Evolutionary conservation across 2,329 filamentous ascomycete species (phyloP).

Genomic region (Trichoderma polysporum): DNA sequence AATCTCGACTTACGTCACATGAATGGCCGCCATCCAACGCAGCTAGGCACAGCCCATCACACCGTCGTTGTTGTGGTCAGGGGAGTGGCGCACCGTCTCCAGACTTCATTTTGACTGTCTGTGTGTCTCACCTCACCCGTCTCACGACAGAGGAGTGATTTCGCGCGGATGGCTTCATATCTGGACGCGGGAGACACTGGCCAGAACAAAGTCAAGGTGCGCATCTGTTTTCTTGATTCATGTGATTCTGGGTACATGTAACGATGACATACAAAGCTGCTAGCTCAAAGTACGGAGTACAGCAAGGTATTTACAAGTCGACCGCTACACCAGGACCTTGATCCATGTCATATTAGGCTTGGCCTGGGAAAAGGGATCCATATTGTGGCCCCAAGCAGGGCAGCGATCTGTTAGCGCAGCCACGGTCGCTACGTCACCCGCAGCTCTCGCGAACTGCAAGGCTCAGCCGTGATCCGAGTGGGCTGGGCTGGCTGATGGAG

Average conservation of each 20-base stretch:
- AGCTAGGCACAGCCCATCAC: constrained; percentile 13
- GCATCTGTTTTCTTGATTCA: background rate
- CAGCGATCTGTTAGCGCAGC: constrained; percentile 15
- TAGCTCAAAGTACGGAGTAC: no score
- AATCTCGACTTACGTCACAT: constrained; percentile 16
- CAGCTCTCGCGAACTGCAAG: constrained; percentile 8
- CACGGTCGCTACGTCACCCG: constrained; percentile 22
- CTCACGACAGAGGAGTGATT: background rate
- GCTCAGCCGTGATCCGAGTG: constrained; percentile 19
- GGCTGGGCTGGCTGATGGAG: background rate
- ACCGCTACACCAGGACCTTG: background rate
- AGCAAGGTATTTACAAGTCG: background rate
- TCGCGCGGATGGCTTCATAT: background rate
- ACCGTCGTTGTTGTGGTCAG: background rate
- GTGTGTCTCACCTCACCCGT: constrained; percentile 9
- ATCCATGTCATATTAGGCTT: constrained; percentile 2
- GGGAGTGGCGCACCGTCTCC: constrained; percentile 9
- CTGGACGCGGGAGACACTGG: background rate
- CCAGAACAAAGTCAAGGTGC: background rate
- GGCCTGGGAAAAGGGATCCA: background rate
- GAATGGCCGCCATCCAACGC: background rate
- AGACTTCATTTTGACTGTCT: background rate
- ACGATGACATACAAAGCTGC: background rate
- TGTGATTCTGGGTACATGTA: background rate
- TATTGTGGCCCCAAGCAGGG: constrained; percentile 16